phyloP scores from a whole-genome alignment of 2,329 filamentous ascomycete genomes.

The Purpureocillium takamizusanense region DNA sequence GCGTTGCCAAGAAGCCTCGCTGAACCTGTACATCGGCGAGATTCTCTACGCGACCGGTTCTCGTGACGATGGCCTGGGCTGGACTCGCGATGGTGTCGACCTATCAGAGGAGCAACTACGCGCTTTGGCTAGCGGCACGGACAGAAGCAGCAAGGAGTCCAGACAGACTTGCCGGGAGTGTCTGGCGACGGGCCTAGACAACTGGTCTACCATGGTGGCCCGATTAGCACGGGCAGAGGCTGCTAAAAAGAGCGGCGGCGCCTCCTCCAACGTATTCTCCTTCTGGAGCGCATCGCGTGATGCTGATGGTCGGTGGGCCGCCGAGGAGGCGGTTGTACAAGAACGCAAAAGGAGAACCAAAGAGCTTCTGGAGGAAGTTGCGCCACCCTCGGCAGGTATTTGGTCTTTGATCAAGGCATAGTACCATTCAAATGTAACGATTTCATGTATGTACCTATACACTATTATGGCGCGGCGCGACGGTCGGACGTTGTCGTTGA shows the following conservation, averaged over 20 bases:
- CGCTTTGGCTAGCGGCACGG: conserved; percentile 20
- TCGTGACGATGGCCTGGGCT: conserved; percentile 66
- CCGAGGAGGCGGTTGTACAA: conserved; percentile 44
- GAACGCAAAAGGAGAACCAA: conserved; percentile 41
- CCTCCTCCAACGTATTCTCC: conserved; percentile 21
- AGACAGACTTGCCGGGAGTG: conserved; percentile 65
- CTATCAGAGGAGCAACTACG: conserved; percentile 62
- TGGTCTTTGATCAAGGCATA: conserved; percentile 30
- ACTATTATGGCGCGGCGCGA: too few relatives aligned
- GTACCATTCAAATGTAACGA: too few relatives aligned
- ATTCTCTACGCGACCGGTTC: conserved; percentile 65
- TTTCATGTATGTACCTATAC: too few relatives aligned
- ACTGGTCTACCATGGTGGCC: conserved; percentile 76
- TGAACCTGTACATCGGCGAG: conserved; percentile 89
- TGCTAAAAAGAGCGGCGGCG: conserved; percentile 24
- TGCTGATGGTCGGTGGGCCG: conserved; percentile 38
- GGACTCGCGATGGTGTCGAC: conserved; percentile 84
- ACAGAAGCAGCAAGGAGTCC: conserved; percentile 15
- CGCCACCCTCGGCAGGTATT: conserved; percentile 24
- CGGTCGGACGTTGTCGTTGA: too few relatives aligned
- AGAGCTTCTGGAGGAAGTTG: conserved; percentile 42
- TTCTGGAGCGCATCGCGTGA: conserved; percentile 27
- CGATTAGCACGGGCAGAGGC: conserved; percentile 48
- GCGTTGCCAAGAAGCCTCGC: conserved; percentile 73
- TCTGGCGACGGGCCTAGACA: conserved; percentile 63